Evolutionary conservation across 768 basidiomycete genomes (phyloP).

Genomic region (Hortiboletus campestris): DNA sequence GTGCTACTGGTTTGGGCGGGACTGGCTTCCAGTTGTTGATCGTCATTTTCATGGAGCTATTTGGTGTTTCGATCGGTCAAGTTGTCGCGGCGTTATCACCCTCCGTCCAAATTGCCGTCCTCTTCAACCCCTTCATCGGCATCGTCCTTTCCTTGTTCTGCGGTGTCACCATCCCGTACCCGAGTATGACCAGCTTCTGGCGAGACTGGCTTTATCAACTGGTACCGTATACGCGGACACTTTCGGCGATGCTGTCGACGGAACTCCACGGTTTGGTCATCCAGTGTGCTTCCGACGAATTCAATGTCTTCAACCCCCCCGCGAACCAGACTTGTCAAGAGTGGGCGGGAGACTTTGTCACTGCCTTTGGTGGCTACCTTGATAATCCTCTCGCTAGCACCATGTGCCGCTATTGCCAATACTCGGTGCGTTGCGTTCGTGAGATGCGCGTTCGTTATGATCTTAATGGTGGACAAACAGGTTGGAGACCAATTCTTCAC

Average conservation of each 20-base stretch:
- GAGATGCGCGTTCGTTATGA: background rate
- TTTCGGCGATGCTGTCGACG: constrained; percentile 73
- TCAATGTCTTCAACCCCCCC: constrained; percentile 70
- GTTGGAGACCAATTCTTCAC: constrained; percentile 69
- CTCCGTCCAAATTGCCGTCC: constrained; percentile 71
- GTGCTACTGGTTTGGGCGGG: constrained; percentile 55
- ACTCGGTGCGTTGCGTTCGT: constrained; percentile 31
- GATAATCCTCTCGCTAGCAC: constrained; percentile 59
- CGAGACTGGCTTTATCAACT: constrained; percentile 75
- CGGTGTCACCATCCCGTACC: constrained; percentile 75
- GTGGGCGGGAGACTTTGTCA: constrained; percentile 72
- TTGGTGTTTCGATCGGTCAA: constrained; percentile 72
- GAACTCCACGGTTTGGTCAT: constrained; percentile 73
- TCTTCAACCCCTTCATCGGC: constrained; percentile 76
- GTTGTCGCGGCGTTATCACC: constrained; percentile 75
- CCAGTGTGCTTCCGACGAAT: constrained; percentile 65
- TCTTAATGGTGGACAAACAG: constrained; percentile 15
- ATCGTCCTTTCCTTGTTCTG: constrained; percentile 71
- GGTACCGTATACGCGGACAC: constrained; percentile 65
- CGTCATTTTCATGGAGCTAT: constrained; percentile 68
- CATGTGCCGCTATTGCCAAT: constrained; percentile 75
- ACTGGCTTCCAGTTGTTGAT: constrained; percentile 73
- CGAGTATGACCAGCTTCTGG: constrained; percentile 66
- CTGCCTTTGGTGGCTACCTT: constrained; percentile 67
- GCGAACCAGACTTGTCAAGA: constrained; percentile 64